A percentile compares a stretch with the other conserved stretches of the same genome.
Conservation (phyloP, 2,329 filamentous ascomycete species). For the Verticillium dahliae region DNA sequence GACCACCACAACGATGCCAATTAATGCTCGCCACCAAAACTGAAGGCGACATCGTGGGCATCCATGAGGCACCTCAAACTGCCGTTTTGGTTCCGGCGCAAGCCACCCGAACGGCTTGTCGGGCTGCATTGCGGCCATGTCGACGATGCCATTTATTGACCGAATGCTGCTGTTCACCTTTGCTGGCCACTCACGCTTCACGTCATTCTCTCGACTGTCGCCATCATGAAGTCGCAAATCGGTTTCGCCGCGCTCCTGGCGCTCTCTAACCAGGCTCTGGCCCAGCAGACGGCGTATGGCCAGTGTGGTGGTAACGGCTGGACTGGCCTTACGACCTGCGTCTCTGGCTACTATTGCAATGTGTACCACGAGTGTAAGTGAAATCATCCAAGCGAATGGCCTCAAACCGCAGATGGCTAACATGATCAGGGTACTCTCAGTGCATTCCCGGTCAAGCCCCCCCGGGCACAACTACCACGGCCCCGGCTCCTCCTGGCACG, state of each 20-base stretch:
- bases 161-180: not conserved
- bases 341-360: conserved; percentile 6
- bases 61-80: not conserved
- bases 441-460: conserved; percentile 5
- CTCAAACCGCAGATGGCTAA: not conserved
- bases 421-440: conserved; percentile 7
- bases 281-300: conserved; percentile 7
- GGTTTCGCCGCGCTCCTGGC: conserved; percentile 2
- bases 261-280: conserved; percentile 1
- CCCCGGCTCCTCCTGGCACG: not conserved
- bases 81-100: not conserved
- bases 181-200: not conserved
- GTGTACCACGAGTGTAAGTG: conserved; percentile 5
- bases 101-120: not conserved
- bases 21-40: not conserved
- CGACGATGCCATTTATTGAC: not conserved
- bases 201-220: not conserved
- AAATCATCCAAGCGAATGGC: not conserved
- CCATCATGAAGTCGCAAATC: not conserved
- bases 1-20: not conserved
- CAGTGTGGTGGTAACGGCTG: conserved; percentile 8
- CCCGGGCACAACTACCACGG: not conserved
- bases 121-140: not conserved
- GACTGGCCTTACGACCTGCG: conserved; percentile 7
- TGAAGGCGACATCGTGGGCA: not conserved